Evolutionary conservation across 2,329 filamentous ascomycete genomes (phyloP).

Genomic region (Lecanicillium sp.): DNA sequence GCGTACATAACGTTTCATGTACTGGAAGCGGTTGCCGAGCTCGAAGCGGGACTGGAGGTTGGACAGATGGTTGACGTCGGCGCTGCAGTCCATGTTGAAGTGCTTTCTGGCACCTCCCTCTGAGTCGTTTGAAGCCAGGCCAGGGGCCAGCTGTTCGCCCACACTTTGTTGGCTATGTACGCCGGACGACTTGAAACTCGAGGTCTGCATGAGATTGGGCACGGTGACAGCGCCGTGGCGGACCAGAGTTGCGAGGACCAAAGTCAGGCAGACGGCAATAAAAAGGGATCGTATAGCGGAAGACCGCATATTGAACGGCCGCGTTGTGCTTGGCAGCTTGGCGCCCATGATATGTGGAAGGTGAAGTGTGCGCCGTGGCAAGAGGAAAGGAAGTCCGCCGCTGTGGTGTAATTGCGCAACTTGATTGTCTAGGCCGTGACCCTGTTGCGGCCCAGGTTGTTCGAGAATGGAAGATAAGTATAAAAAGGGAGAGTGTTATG

Average conservation of each 20-base stretch:
- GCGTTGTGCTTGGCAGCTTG: constrained; percentile 27
- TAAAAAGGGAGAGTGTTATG: no score
- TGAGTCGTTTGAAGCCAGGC: constrained; percentile 8
- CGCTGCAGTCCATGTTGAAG: constrained; percentile 39
- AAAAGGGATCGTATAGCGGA: constrained; percentile 37
- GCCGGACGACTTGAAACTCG: constrained; percentile 18
- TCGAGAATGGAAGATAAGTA: no score
- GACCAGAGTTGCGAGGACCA: constrained; percentile 33
- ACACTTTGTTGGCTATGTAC: constrained; percentile 23
- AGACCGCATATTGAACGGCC: constrained; percentile 41
- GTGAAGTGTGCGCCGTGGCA: not conserved
- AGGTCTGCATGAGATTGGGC: constrained; percentile 29
- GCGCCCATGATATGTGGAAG: constrained; percentile 25
- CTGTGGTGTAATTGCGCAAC: no score
- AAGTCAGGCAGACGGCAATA: constrained; percentile 33
- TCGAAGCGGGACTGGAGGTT: constrained; percentile 37
- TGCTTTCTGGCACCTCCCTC: constrained; percentile 10
- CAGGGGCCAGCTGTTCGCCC: constrained; percentile 13
- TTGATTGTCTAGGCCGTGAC: no score
- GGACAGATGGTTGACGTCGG: constrained; percentile 38
- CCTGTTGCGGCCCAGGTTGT: no score
- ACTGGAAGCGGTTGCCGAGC: constrained; percentile 44
- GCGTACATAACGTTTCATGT: constrained; percentile 47
- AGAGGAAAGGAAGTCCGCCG: no score
- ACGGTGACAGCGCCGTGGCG: constrained; percentile 34